Conservation (phyloP, 495 filamentous ascomycete genomes). For the Trichoderma orchidacearum region DNA sequence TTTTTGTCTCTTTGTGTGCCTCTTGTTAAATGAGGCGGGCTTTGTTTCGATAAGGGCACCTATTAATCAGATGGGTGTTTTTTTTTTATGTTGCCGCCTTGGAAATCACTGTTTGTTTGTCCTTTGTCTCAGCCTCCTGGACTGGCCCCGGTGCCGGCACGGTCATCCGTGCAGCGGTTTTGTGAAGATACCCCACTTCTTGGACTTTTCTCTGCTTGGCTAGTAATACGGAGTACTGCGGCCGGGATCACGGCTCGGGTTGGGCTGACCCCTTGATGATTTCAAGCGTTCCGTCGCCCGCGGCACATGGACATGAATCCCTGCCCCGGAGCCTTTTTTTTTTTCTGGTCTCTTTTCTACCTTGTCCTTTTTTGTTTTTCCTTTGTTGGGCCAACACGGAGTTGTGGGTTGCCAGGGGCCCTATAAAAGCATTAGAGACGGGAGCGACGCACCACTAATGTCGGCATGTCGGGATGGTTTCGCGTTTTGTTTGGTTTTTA, state of each 20-base stretch:
- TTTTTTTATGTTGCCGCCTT: too few species aligned
- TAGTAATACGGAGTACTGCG: too few species aligned
- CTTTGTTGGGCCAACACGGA: background rate
- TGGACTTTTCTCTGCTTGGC: background rate
- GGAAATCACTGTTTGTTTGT: too few species aligned
- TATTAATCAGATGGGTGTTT: background rate
- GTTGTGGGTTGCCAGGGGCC: background rate
- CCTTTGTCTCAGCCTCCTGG: background rate
- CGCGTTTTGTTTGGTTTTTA: background rate
- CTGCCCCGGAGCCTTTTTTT: background rate
- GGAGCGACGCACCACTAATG: background rate
- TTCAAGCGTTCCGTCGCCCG: background rate
- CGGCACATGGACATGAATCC: background rate
- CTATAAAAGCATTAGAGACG: background rate
- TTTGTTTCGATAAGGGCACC: background rate
- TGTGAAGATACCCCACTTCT: background rate
- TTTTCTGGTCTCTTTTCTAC: background rate
- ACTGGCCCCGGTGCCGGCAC: background rate
- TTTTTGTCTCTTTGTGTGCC: background rate
- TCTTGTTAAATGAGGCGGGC: background rate
- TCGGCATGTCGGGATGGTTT: background rate
- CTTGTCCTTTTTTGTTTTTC: background rate
- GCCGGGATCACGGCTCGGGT: background rate
- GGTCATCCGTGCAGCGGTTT: background rate
- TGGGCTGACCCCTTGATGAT: background rate